A percentile compares a stretch with the other conserved stretches of the same genome.
These are phyloP conservation scores for Neltuma alba DNA, from an alignment of 306 rosid genomes.

Conservation along the genomic window DNA sequence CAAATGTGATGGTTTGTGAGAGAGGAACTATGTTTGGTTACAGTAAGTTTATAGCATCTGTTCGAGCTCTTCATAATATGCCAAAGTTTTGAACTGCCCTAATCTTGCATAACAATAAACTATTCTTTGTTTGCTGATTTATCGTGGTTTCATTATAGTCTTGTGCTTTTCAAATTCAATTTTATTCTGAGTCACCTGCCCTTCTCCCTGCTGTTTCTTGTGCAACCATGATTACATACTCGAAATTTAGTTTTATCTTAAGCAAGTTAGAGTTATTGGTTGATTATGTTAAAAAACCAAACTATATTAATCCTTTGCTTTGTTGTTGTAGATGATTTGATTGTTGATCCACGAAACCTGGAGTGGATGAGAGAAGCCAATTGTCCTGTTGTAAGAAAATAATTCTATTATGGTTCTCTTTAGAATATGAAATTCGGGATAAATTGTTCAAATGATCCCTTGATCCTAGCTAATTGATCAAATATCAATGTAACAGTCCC, in stretches of 20 bases:
- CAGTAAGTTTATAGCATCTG: constrained; percentile 66
- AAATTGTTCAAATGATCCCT: background rate
- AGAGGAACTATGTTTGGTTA: constrained; percentile 99
- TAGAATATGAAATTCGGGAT: background rate
- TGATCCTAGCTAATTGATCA: background rate
- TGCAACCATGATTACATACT: constrained; percentile 13
- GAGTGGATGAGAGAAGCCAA: constrained; percentile 95
- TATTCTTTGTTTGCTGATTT: constrained; percentile 14
- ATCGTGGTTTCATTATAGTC: constrained; percentile 26
- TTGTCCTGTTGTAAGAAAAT: constrained; percentile 86
- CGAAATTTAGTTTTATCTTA: constrained; percentile 28
- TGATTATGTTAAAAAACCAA: background rate
- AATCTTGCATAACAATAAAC: constrained; percentile 13
- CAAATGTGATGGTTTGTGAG: constrained; percentile 97
- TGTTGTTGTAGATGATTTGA: constrained; percentile 74
- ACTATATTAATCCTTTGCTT: constrained; percentile 33
- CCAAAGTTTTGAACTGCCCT: constrained; percentile 8
- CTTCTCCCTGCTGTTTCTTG: constrained; percentile 11
- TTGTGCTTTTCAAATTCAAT: background rate
- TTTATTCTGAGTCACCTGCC: constrained; percentile 9
- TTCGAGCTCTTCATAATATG: constrained; percentile 5
- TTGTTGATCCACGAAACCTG: constrained; percentile 92
- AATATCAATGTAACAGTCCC: background rate
- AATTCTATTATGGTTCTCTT: constrained; percentile 30
- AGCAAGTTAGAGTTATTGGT: constrained; percentile 11